Evolutionary conservation across 2,329 filamentous ascomycete genomes (phyloP), one percentile per base, ranked within the genome.

Genomic region (Fonsecaea pedrosoi): DNA sequence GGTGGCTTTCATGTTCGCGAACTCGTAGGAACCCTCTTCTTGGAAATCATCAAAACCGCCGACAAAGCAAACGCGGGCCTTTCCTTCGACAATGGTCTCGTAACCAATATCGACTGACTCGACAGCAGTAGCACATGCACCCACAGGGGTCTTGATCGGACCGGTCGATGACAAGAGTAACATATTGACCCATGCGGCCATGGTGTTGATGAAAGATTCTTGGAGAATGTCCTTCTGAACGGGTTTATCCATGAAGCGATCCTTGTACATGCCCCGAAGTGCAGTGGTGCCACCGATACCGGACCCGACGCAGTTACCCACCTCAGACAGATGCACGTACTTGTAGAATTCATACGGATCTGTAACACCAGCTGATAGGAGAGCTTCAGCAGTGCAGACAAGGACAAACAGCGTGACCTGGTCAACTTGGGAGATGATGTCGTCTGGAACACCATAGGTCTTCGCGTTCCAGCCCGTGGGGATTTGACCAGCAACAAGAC

Each of bases 121-220:
- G 54, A 99, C 94, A 72, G 95, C 92, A 37, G 95, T 99, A 65
- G 95, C 95, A 78, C 95, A 99, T 76, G 95, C 95, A 83, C 94
- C 95, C 60, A 98, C 95, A 3, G 95, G 95, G 0, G 96, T 98
- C 86, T 98, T 97, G 86, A 99, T 98, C 50, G 95, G 92, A 73
- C 95, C 95, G 60, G 95, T 98, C 4, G 95, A 98, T 4, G 95
- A 99, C 71, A 99, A 84, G 71, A 99, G 85, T 81, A 99, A 84
- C 95, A 99, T 99, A 85, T 99, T 99, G 65, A 99, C 94, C 95
- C 95, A 99, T 15, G 95, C 95, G 74, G 92, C 90, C 94, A 99
- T 99, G 64, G 95, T 99, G 86, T 99, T 99, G 87, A 99, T 98
- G 85, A 99, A 99, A 12, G 95, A 98, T 82, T 99, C 95, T 78